Evolutionary conservation across 768 basidiomycete species (phyloP).

Genomic region (Macrolepiota albuminosa): DNA sequence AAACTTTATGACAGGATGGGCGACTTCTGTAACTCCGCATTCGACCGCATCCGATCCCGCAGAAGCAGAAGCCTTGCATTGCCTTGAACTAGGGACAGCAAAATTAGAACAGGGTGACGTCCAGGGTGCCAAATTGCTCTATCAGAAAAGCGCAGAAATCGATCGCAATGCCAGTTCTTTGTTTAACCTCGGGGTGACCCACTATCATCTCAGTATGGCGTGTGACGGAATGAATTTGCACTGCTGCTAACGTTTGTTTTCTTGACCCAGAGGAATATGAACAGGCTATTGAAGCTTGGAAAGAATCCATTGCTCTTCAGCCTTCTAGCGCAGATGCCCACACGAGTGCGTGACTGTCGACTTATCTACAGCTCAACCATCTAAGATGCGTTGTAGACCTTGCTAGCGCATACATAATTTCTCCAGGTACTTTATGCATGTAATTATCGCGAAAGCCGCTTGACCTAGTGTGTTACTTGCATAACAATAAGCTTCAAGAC

Average conservation of each 20-base stretch:
- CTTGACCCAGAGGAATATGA: constrained; percentile 71
- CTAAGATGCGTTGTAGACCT: constrained; percentile 48
- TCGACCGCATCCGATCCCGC: constrained; percentile 83
- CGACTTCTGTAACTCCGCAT: constrained; percentile 74
- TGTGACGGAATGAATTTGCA: constrained; percentile 5
- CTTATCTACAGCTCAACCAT: constrained; percentile 14
- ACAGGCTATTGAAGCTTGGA: constrained; percentile 82
- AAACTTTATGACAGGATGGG: constrained; percentile 52
- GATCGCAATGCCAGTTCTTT: constrained; percentile 75
- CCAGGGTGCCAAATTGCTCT: constrained; percentile 68
- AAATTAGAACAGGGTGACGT: constrained; percentile 87
- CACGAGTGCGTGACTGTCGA: constrained; percentile 56
- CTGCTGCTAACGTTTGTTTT: constrained; percentile 11
- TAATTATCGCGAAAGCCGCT: not conserved
- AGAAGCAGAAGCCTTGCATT: constrained; percentile 71
- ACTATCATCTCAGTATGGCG: constrained; percentile 79
- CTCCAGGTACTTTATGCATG: constrained; percentile 32
- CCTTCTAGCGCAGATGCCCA: constrained; percentile 85
- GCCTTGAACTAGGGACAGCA: constrained; percentile 77
- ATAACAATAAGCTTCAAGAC: constrained; percentile 51
- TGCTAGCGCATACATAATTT: constrained; percentile 86
- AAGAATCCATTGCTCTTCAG: constrained; percentile 75
- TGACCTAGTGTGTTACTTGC: constrained; percentile 2
- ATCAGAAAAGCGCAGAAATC: constrained; percentile 76
- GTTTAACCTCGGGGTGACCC: constrained; percentile 86